Percentiles rank a stretch among this genome's conserved stretches.
Evolutionary conservation across 768 basidiomycete species (phyloP).

Genomic region (Wakefieldia striispora): DNA sequence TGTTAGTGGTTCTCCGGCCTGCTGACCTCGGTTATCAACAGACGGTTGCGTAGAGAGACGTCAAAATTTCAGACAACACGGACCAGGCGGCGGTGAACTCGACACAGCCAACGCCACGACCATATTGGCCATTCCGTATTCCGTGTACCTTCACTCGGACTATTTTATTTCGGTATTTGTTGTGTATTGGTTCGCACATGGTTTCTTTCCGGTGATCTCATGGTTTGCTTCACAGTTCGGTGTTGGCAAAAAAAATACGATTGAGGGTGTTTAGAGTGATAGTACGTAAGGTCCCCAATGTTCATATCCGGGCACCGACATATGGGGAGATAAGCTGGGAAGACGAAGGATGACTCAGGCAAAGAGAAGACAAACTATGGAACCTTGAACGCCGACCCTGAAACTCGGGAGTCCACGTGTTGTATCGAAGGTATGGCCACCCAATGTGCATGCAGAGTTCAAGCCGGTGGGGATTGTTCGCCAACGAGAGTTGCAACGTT

Average conservation of each 20-base stretch:
- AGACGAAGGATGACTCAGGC: conserved; percentile 6
- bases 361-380: conserved; percentile 12
- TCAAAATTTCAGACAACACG: conserved; percentile 60
- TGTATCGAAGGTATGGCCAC: not conserved
- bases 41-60: conserved; percentile 62
- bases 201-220: conserved; percentile 14
- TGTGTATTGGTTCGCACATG: conserved; percentile 8
- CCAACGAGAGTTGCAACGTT: conserved; percentile 22
- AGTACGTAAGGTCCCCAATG: conserved; percentile 8
- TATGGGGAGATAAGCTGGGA: conserved; percentile 26
- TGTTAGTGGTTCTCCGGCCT: not conserved
- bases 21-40: conserved; percentile 24
- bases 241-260: not conserved
- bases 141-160: conserved; percentile 7
- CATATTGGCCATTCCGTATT: conserved; percentile 6
- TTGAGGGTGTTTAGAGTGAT: not conserved
- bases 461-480: conserved; percentile 8
- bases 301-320: conserved; percentile 14
- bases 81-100: conserved; percentile 36
- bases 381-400: conserved; percentile 16
- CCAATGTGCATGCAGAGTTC: conserved; percentile 1
- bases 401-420: conserved; percentile 1
- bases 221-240: conserved; percentile 7
- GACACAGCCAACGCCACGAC: conserved; percentile 1
- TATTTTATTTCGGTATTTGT: conserved; percentile 28